Evolutionary conservation across 495 filamentous ascomycete species (phyloP), one percentile per base, ranked within the genome.

Genomic region (Penicillium silybi): DNA sequence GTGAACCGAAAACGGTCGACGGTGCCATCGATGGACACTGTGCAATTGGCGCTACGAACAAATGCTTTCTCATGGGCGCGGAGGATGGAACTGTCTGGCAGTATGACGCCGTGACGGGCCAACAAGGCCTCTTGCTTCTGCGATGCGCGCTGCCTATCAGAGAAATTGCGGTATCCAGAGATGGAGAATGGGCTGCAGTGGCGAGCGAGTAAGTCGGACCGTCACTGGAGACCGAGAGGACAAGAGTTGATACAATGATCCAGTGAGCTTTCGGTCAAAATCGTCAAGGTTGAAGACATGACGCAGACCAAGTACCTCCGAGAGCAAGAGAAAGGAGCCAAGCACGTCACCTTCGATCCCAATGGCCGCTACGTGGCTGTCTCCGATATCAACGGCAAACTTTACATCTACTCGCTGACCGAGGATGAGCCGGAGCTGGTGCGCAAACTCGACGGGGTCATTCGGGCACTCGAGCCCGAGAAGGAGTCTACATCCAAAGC

Each of bases 41-140:
- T 15, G 84, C 84, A 37, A 80, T 97, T 41, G 85, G 81, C 39
- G 85, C 90, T 18, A 80, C 82, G 34, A 84, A 95, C 68, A 83
- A 87, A 53, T 87, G 85, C 63, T 95, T 97, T 71, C 79, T 96
- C 32, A 78, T 87, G 51, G 92, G 91, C 26, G 86, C 88, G 17
- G 93, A 98, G 67, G 91, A 97, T 76, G 95, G 93, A 53, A 91
- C 87, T 25, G 90, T 98, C 55, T 92, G 83, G 71, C 80, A 88
- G 56, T 97, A 93, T 72, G 86, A 87, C 15, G 76, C 95, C 47
- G 71, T 80, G 41, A 80, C 80, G n/a, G 90, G 89, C 50, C 67
- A 79, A 44, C 86, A 92, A 68, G 85, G 91, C 35, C 82, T 83
- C 54, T 84, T 93, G 46, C 80, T 97, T 34, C 80, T 90, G 2